Evolutionary conservation across 169 alveolate species (phyloP).

Genomic region (Eimeria maxima): DNA sequence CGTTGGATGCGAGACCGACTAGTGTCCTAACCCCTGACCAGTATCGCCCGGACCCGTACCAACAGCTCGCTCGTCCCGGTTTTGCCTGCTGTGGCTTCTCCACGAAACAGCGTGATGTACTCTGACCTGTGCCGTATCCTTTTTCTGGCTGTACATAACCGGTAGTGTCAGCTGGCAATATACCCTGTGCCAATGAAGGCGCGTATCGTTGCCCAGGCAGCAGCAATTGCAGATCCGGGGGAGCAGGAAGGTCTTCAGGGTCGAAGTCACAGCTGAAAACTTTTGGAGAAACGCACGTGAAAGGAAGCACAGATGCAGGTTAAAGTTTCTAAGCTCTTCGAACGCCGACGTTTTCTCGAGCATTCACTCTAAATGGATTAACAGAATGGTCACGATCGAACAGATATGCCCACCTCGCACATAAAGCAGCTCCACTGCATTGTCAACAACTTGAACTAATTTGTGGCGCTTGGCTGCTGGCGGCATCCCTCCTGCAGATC

Average conservation of each 20-base stretch:
- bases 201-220: conserved; percentile 59
- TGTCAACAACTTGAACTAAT: conserved; percentile 3
- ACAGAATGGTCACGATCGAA: background rate
- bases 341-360: background rate
- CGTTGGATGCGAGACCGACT: background rate
- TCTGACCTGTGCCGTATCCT: background rate
- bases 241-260: conserved; percentile 53
- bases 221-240: conserved; percentile 23
- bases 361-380: background rate
- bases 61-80: background rate
- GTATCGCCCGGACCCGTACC: background rate
- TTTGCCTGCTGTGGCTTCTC: background rate
- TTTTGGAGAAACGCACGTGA: background rate
- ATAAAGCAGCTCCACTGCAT: conserved; percentile 52
- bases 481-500: conserved; percentile 68
- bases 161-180: background rate
- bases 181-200: background rate
- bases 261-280: conserved; percentile 76
- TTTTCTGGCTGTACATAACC: background rate
- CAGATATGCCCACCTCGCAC: conserved; percentile 29
- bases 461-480: background rate
- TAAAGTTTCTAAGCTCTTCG: background rate
- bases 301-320: background rate
- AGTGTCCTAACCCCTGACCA: background rate
- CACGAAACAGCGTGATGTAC: background rate